Conservation (phyloP, 2,329 filamentous ascomycete species). For the Gnomoniopsis sp. region DNA sequence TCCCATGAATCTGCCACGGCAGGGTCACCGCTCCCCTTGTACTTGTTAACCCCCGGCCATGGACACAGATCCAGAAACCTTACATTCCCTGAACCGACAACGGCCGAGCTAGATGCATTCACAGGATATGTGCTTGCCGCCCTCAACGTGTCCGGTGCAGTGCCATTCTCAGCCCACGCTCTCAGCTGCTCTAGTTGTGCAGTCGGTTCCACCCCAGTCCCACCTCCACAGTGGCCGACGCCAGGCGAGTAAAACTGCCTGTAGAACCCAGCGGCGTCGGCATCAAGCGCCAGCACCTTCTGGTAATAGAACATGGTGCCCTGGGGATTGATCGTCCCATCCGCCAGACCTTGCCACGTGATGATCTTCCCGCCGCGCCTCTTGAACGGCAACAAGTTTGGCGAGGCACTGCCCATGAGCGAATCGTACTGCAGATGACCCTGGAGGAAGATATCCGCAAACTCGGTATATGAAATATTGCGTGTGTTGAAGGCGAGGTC, state of each 20-base stretch:
- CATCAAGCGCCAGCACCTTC: not conserved
- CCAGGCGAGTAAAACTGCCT: not conserved
- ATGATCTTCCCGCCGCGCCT: constrained; percentile 2
- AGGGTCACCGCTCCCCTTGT: not conserved
- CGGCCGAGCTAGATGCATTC: not conserved
- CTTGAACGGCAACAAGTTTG: constrained; percentile 6
- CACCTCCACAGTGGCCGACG: not conserved
- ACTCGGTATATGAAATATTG: not conserved
- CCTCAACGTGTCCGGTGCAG: not conserved
- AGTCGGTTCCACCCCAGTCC: not conserved
- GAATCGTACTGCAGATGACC: not conserved
- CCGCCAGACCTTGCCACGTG: constrained; percentile 5
- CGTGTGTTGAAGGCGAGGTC: not conserved
- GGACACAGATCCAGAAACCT: constrained; percentile 1
- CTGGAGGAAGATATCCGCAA: not conserved
- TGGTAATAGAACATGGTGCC: constrained; percentile 4
- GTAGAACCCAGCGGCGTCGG: not conserved
- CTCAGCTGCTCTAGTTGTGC: not conserved
- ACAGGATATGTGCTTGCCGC: not conserved
- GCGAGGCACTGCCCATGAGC: constrained; percentile 6
- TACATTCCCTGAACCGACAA: not conserved
- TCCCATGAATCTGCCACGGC: not conserved
- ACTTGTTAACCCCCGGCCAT: not conserved
- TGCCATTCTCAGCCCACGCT: constrained; percentile 1
- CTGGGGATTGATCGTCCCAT: not conserved